These are phyloP conservation scores for Vigna unguiculata DNA, from an alignment of 306 rosid species.

Conservation along the genomic window DNA sequence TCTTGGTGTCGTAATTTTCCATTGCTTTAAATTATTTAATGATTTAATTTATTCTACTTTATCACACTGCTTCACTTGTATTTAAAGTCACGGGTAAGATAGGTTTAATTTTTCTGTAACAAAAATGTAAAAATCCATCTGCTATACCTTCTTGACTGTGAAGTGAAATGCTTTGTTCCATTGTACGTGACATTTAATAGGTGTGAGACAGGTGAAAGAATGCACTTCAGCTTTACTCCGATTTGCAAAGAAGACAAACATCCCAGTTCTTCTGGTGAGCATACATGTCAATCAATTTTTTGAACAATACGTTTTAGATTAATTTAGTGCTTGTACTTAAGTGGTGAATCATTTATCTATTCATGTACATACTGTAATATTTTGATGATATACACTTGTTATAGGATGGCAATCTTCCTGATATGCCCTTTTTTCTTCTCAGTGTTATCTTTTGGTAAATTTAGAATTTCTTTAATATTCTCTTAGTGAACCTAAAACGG, in stretches of 20 bases:
- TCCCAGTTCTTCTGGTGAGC: conserved; percentile 85
- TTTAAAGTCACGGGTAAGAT: not conserved
- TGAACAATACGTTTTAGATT: conserved; percentile 9
- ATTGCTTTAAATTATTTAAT: conserved; percentile 28
- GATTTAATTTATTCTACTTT: conserved; percentile 19
- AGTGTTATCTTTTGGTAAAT: conserved; percentile 6
- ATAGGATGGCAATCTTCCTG: not conserved
- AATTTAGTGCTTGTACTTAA: not conserved
- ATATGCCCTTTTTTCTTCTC: conserved; percentile 12
- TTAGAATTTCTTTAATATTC: not conserved
- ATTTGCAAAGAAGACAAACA: conserved; percentile 81
- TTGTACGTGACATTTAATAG: conserved; percentile 37
- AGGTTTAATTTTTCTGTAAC: conserved; percentile 1
- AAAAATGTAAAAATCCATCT: conserved; percentile 17
- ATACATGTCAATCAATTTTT: conserved; percentile 6
- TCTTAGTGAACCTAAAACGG: not conserved
- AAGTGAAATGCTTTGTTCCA: conserved; percentile 25
- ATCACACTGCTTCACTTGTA: not conserved
- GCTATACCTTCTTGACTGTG: conserved; percentile 33
- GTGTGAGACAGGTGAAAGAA: conserved; percentile 80
- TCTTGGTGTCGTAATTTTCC: not conserved
- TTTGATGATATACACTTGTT: conserved; percentile 16
- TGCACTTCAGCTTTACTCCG: conserved; percentile 85
- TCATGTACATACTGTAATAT: not conserved
- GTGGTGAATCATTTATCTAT: conserved; percentile 2